Evolutionary conservation across 805 yeast species (phyloP).

Genomic region (Kazachstania bromeliacearum): DNA sequence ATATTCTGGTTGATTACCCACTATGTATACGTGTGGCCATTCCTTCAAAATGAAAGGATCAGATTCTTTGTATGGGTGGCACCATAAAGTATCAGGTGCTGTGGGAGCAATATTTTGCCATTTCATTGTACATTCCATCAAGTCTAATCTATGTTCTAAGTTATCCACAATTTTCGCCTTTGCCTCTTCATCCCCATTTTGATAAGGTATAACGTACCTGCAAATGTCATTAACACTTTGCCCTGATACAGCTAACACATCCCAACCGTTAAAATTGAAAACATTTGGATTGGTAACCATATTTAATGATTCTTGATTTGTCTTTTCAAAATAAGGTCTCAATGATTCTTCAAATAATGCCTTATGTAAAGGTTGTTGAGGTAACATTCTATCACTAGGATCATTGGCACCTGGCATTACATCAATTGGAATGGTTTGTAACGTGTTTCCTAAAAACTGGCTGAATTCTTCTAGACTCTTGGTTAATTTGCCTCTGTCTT

Average conservation of each 20-base stretch:
- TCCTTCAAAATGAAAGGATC: conserved; percentile 81
- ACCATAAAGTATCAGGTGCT: conserved; percentile 90
- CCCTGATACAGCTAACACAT: conserved; percentile 70
- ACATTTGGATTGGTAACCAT: conserved; percentile 66
- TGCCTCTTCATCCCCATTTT: conserved; percentile 17
- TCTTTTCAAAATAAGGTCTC: conserved; percentile 32
- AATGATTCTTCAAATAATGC: conserved; percentile 49
- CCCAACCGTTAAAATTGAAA: conserved; percentile 47
- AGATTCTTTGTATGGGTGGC: conserved; percentile 65
- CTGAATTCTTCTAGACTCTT: conserved; percentile 53
- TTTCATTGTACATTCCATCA: conserved; percentile 56
- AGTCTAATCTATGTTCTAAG: conserved; percentile 34
- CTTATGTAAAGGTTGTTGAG: conserved; percentile 83
- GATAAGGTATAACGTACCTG: conserved; percentile 47
- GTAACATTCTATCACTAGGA: conserved; percentile 75
- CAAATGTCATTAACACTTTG: conserved; percentile 73
- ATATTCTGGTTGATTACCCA: conserved; percentile 70
- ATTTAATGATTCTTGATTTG: conserved; percentile 31
- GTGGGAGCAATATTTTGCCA: conserved; percentile 93
- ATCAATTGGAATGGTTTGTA: conserved; percentile 55
- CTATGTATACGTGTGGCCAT: conserved; percentile 79
- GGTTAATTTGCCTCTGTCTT: conserved; percentile 45
- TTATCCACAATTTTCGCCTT: conserved; percentile 9
- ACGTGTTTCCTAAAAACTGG: conserved; percentile 43
- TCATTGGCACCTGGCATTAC: conserved; percentile 80